phyloP scores from a whole-genome alignment of 306 rosid species.

The Chamaecrista fasciculata region DNA sequence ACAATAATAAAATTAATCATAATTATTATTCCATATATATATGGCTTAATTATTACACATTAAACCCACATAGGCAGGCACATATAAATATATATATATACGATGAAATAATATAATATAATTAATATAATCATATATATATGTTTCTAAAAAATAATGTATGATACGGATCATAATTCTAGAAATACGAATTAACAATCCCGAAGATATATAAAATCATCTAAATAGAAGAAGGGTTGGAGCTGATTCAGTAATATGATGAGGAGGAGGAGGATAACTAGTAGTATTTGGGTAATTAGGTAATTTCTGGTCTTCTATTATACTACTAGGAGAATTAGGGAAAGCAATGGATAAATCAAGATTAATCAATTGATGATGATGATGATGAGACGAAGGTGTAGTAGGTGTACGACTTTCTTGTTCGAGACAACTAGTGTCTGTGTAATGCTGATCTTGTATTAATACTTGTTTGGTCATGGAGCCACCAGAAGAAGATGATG shows the following conservation, averaged over 20 bases:
- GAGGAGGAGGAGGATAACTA: conserved; percentile 2
- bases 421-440: conserved; percentile 25
- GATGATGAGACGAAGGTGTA: not conserved
- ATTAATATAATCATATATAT: no score
- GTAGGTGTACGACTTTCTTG: conserved; percentile 6
- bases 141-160: no score
- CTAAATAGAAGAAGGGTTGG: conserved; percentile 41
- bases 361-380: no score
- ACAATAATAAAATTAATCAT: no score
- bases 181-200: no score
- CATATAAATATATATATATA: no score
- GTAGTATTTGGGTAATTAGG: not conserved
- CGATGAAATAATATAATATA: no score
- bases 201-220: not conserved
- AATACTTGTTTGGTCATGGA: conserved; percentile 16
- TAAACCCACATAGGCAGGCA: no score
- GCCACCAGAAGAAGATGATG: conserved; percentile 23
- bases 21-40: no score
- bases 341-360: conserved; percentile 42
- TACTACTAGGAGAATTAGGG: conserved; percentile 11
- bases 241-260: not conserved
- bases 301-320: not conserved
- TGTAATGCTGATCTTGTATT: no score
- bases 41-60: no score
- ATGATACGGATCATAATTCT: no score